A percentile compares a stretch with the other conserved stretches of the same genome.
Evolutionary conservation across 345 rosid genomes (phyloP).

Genomic region (Rhodamnia rubescens): DNA sequence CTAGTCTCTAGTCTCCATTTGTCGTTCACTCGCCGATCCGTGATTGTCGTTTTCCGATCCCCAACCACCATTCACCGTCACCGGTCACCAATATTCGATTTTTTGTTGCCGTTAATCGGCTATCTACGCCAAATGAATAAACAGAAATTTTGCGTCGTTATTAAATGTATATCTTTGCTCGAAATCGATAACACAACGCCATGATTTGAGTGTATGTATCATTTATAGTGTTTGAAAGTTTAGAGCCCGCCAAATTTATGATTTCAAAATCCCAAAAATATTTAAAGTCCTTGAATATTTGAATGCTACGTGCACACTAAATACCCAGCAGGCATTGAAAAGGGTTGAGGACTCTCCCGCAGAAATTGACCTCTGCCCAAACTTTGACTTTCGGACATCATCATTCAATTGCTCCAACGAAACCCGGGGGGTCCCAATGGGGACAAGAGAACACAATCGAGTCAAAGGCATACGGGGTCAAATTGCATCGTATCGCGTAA

Average conservation of each 20-base stretch:
- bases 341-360: background rate
- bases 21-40: too few species aligned
- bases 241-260: background rate
- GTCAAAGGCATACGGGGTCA: background rate
- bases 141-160: too few species aligned
- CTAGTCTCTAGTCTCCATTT: too few species aligned
- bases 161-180: too few species aligned
- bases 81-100: too few species aligned
- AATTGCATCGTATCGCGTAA: background rate
- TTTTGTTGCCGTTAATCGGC: too few species aligned
- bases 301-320: background rate
- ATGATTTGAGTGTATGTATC: background rate
- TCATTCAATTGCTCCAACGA: background rate
- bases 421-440: background rate
- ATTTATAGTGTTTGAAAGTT: background rate
- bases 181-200: fast-evolving
- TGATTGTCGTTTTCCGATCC: too few species aligned
- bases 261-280: background rate
- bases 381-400: background rate
- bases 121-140: too few species aligned
- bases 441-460: background rate
- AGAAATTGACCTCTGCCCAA: background rate
- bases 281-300: background rate
- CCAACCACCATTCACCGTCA: too few species aligned
- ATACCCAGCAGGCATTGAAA: background rate